Evolutionary conservation across 768 basidiomycete genomes (phyloP).

Genomic region (Jaapia argillacea): DNA sequence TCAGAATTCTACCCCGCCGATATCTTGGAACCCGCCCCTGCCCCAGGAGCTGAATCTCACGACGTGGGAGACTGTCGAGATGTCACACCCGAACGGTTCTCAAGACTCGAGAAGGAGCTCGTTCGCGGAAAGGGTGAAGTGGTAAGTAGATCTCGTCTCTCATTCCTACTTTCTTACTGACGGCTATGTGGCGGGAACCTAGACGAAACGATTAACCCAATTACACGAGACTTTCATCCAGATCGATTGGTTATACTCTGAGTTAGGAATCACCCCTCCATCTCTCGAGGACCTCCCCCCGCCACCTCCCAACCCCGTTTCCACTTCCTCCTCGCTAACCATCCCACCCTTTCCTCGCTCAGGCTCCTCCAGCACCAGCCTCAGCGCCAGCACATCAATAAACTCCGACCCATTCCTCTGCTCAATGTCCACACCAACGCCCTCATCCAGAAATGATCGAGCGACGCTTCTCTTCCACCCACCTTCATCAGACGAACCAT

Average conservation of each 20-base stretch:
- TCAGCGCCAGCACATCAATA: no score
- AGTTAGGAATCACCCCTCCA: slow-evolving; percentile 68
- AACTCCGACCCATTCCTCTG: slow-evolving; percentile 29
- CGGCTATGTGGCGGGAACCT: background rate
- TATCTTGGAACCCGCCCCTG: slow-evolving; percentile 36
- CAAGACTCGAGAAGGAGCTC: slow-evolving; percentile 74
- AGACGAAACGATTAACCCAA: slow-evolving; percentile 61
- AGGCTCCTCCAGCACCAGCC: slow-evolving; percentile 10
- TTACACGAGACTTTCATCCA: slow-evolving; percentile 59
- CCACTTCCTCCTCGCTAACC: slow-evolving; percentile 23
- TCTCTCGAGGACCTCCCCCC: slow-evolving; percentile 33
- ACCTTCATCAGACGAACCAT: slow-evolving; percentile 10
- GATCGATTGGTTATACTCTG: slow-evolving; percentile 74
- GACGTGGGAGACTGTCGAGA: slow-evolving; percentile 41
- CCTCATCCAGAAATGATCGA: slow-evolving; percentile 14
- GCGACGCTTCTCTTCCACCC: slow-evolving; percentile 20
- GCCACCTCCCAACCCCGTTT: slow-evolving; percentile 17
- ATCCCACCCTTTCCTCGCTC: slow-evolving; percentile 22
- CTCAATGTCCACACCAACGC: slow-evolving; percentile 27
- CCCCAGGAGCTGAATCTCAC: slow-evolving; percentile 30
- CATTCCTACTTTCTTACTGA: no score
- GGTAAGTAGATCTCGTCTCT: slow-evolving; percentile 32
- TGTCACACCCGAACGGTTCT: slow-evolving; percentile 74
- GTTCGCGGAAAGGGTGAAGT: slow-evolving; percentile 82
- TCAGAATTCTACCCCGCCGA: slow-evolving; percentile 48